Conservation (phyloP, 176 grass and related monocot species). For the Saccharum officinarum region DNA sequence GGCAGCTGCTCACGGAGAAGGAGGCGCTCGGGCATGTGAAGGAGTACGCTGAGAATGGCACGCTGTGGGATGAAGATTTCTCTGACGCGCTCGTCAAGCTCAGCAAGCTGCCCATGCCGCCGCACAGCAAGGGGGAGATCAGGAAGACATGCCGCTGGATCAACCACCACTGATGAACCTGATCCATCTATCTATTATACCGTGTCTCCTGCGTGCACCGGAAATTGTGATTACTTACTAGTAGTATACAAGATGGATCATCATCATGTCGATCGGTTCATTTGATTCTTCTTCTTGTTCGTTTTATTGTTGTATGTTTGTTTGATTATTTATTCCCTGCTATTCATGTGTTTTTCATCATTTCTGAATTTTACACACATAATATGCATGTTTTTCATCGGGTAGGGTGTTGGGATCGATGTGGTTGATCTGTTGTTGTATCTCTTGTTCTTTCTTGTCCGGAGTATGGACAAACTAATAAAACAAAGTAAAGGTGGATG, state of each 20-base stretch:
- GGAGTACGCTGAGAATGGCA: constrained; percentile 49
- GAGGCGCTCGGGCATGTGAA: constrained; percentile 37
- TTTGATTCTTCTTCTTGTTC: background rate
- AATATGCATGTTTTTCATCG: too few relatives aligned
- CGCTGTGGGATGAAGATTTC: constrained; percentile 55
- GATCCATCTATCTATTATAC: too few relatives aligned
- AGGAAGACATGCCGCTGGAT: constrained; percentile 47
- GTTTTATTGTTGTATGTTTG: background rate
- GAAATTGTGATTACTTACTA: background rate
- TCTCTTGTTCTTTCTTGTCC: too few relatives aligned
- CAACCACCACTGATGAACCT: constrained; percentile 31
- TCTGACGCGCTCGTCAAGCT: constrained; percentile 59
- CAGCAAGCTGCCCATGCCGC: constrained; percentile 55
- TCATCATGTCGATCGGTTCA: background rate
- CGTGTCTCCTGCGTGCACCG: too few relatives aligned
- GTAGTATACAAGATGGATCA: background rate
- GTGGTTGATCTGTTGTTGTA: background rate
- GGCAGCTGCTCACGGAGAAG: constrained; percentile 47
- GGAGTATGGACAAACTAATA: too few relatives aligned
- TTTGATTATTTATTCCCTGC: background rate
- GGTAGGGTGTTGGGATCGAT: background rate
- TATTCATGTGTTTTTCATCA: background rate
- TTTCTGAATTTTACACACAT: background rate
- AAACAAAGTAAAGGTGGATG: too few relatives aligned
- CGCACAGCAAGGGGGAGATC: constrained; percentile 43